Base-by-base conservation (phyloP, 108 stramenopile genomes). In the Parmales sp. region DNA sequence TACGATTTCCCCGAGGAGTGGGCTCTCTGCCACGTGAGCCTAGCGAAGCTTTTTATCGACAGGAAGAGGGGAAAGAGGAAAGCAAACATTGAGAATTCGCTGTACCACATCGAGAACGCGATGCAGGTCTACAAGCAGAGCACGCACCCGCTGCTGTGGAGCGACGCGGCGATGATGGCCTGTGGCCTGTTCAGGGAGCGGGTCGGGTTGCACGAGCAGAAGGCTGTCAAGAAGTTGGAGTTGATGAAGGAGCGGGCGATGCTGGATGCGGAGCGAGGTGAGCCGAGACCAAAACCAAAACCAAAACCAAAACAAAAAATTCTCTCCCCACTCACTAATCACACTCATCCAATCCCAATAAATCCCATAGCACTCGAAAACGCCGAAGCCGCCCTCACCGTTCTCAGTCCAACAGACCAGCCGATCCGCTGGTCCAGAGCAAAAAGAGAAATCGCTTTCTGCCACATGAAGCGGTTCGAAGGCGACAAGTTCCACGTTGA, bases 31-130 rank as follows among this genome's bases (percentile, higher is more conserved):
- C 54, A 60, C 54, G 54, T 34, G 26, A 34, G 31, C 29, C 3
- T 60, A 34, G 54, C 54, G 54, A 60, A 60, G 54, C 54, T 60
- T 34, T 60, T 60, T 31, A 13, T 34, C 54, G 54, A 60, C 54
- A 60, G 54, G 16, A 34, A 28, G 31, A 60, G 36, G 31, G 54
- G 54, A 60, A 20, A 11, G 54, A 28, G 54, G 31, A 60, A 60
- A 34, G 36, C 29, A 6, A 60, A 60, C 54, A 60, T 60, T 34
- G 54, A 60, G 54, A 60, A 60, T 34, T 4, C 31, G 13, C 31
- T 60, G 2, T 60, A 60, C 16, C 54, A 60, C 31, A 34, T 60
- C 16, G 54, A 60, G 31, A 60, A 60, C 31, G 4, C 31, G 6
- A 28, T 60, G 2, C 54, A 60, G 36, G 54, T 60, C 20, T 60